These are phyloP conservation scores for Termitomyces sp. DNA, from an alignment of 768 basidiomycete genomes.

Conservation along the genomic window DNA sequence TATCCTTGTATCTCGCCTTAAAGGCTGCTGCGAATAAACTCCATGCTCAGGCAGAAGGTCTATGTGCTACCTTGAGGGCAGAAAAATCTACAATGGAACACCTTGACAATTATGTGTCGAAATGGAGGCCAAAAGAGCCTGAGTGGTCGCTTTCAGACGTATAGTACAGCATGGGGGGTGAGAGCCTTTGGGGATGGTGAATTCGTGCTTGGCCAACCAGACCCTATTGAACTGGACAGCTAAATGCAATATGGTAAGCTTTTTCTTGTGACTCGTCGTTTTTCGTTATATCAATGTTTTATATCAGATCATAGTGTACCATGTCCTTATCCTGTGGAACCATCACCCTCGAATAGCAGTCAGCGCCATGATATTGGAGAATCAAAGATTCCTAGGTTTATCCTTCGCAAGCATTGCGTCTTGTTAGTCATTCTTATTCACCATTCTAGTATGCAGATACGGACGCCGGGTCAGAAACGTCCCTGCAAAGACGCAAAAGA, in stretches of 20 bases:
- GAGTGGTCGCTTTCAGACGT: constrained; percentile 20
- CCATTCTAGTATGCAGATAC: neutral
- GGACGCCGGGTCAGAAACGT: neutral
- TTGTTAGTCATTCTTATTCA: neutral
- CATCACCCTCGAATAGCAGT: neutral
- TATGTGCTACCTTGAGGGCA: constrained; percentile 11
- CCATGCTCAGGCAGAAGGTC: constrained; percentile 5
- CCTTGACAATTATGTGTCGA: constrained; percentile 13
- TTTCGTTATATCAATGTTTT: neutral
- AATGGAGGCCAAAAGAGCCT: constrained; percentile 11
- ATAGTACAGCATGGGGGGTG: constrained; percentile 12
- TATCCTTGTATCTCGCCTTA: constrained; percentile 2
- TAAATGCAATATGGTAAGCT: neutral
- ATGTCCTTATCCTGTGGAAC: neutral
- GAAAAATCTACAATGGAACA: constrained; percentile 17
- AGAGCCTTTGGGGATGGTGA: neutral
- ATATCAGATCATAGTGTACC: neutral
- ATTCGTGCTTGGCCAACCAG: neutral
- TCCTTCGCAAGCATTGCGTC: neutral
- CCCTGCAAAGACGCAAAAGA: neutral
- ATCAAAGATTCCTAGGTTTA: neutral
- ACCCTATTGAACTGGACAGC: neutral
- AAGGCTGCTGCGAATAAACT: constrained; percentile 10
- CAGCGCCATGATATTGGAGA: neutral
- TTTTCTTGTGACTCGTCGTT: neutral